phyloP scores from a whole-genome alignment of 208 protist species.

The Wallacemonas sp. region DNA sequence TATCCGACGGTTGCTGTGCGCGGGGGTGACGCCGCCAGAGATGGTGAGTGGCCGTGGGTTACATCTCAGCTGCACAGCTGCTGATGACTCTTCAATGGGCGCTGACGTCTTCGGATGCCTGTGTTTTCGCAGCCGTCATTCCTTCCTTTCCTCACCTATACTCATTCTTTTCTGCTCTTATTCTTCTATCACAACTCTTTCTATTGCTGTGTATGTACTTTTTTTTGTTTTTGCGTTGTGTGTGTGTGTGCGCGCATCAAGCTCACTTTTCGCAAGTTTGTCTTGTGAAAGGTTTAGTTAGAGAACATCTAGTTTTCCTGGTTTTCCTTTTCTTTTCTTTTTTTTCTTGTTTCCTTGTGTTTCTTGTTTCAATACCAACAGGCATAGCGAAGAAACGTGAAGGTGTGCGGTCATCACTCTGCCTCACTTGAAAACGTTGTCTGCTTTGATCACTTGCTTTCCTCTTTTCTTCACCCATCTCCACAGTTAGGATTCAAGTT shows the following conservation, averaged over 20 bases:
- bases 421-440: no score
- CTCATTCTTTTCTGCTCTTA: neutral
- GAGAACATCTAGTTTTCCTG: slow-evolving; percentile 12
- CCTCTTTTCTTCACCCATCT: neutral
- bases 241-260: neutral
- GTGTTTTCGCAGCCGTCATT: neutral
- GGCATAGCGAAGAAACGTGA: neutral
- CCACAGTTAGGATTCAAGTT: neutral
- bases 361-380: slow-evolving; percentile 13
- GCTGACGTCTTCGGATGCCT: no score
- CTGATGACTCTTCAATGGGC: no score
- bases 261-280: slow-evolving; percentile 19
- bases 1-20: no score
- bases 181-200: neutral
- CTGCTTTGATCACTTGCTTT: no score
- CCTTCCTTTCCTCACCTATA: neutral
- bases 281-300: slow-evolving; percentile 20
- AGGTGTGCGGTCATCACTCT: neutral
- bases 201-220: neutral
- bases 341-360: slow-evolving; percentile 1
- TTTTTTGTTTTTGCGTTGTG: neutral
- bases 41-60: no score
- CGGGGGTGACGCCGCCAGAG: no score
- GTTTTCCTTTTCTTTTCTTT: neutral
- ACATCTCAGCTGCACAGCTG: no score